phyloP scores from a whole-genome alignment of 2,329 filamentous ascomycete species.

The Dothidotthia symphoricarpi region DNA sequence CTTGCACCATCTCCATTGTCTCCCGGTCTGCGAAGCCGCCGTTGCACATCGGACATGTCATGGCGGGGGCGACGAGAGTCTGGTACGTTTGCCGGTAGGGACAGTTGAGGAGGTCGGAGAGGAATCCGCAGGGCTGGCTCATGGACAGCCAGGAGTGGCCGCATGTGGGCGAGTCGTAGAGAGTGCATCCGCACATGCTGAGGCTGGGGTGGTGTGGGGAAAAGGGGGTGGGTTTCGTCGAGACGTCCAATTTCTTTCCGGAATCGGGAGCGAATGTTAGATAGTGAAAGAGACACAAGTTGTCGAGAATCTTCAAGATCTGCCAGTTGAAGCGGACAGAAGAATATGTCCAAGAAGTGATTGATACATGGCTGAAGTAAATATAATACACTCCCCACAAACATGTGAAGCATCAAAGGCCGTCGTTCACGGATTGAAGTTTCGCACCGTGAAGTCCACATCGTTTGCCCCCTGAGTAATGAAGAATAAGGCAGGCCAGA shows the following conservation, averaged over 20 bases:
- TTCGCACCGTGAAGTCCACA: conserved; percentile 9
- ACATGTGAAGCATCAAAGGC: conserved; percentile 10
- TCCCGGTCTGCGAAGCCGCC: conserved; percentile 28
- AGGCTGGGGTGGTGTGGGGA: too few relatives aligned
- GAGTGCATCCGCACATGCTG: conserved; percentile 50
- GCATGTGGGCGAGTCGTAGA: conserved; percentile 49
- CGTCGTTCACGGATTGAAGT: conserved; percentile 7
- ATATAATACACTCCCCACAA: conserved; percentile 18
- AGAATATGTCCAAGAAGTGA: background rate
- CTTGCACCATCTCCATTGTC: conserved; percentile 34
- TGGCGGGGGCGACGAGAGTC: conserved; percentile 27
- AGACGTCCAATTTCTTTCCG: too few relatives aligned
- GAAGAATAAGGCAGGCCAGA: background rate
- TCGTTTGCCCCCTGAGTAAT: conserved; percentile 12
- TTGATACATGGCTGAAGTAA: conserved; percentile 12
- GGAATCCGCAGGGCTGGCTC: conserved; percentile 44
- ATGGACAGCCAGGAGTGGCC: conserved; percentile 52
- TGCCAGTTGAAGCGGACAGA: background rate
- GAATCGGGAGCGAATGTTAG: too few relatives aligned
- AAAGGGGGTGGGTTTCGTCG: too few relatives aligned
- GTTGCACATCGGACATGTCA: conserved; percentile 31
- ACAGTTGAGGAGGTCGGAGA: conserved; percentile 44
- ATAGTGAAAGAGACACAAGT: too few relatives aligned
- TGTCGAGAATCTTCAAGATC: too few relatives aligned
- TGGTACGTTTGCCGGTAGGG: conserved; percentile 36